A percentile compares a stretch with the other conserved stretches of the same genome.
Evolutionary conservation across 2,329 filamentous ascomycete genomes (phyloP).

Genomic region (Colletotrichum spaethianum): DNA sequence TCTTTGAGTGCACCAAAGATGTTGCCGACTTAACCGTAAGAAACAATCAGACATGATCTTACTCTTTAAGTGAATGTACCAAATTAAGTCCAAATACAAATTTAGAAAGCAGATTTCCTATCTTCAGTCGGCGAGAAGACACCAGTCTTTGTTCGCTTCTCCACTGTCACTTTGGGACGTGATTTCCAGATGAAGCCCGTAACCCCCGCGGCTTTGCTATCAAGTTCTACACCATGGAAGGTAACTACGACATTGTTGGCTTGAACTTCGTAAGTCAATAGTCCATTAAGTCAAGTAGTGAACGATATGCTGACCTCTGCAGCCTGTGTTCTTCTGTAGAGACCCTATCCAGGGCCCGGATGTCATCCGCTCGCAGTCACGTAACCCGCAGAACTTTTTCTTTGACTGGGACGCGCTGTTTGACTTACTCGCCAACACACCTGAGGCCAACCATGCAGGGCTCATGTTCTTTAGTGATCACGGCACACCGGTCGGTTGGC

Average conservation of each 20-base stretch:
- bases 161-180: constrained; percentile 79
- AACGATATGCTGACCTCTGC: not conserved
- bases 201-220: constrained; percentile 72
- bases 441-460: constrained; percentile 62
- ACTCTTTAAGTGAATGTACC: not conserved
- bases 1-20: constrained; percentile 63
- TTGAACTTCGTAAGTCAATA: constrained; percentile 53
- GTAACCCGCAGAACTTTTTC: constrained; percentile 63
- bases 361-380: constrained; percentile 62
- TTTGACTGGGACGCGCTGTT: constrained; percentile 64
- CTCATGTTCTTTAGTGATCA: constrained; percentile 66
- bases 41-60: not conserved
- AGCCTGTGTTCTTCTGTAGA: constrained; percentile 59
- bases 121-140: constrained; percentile 72
- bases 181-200: constrained; percentile 78
- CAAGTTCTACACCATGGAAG: constrained; percentile 30
- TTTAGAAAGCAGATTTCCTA: constrained; percentile 45
- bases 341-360: constrained; percentile 63
- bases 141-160: constrained; percentile 74
- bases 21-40: constrained; percentile 60
- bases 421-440: constrained; percentile 63
- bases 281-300: not conserved
- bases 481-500: constrained; percentile 62
- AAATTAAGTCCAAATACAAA: constrained; percentile 47
- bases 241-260: constrained; percentile 60